phyloP scores from a whole-genome alignment of 495 filamentous ascomycete genomes.

The Xylaria curta region DNA sequence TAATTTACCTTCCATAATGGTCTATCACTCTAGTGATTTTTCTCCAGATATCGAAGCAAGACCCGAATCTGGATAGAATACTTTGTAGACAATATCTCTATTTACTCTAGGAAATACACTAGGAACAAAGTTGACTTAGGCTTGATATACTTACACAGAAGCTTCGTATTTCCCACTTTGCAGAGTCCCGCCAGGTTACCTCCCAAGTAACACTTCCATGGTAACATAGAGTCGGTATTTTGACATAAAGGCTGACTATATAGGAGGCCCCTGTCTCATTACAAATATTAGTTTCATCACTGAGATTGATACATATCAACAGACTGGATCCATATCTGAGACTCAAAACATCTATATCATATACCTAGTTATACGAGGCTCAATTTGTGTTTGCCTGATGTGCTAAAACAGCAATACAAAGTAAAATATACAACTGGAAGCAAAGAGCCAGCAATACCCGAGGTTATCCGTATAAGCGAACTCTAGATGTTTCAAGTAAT shows the following conservation, averaged over 20 bases:
- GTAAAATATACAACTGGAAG: too few species aligned
- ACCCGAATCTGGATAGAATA: too few species aligned
- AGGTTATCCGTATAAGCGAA: too few species aligned
- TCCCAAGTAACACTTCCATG: not conserved
- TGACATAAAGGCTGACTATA: not conserved
- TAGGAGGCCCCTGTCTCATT: not conserved
- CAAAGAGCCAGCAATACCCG: too few species aligned
- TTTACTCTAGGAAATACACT: not conserved
- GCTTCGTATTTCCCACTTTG: not conserved
- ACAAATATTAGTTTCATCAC: not conserved
- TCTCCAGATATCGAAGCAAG: not conserved
- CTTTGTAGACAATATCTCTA: not conserved
- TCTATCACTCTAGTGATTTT: not conserved
- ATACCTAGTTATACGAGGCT: too few species aligned
- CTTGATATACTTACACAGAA: not conserved
- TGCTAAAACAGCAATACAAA: too few species aligned
- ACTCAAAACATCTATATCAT: too few species aligned
- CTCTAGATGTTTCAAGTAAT: too few species aligned
- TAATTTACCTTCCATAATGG: not conserved
- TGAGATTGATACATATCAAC: not conserved
- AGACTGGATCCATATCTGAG: too few species aligned
- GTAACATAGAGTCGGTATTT: not conserved
- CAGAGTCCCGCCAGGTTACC: not conserved
- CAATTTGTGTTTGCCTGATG: too few species aligned
- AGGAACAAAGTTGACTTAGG: not conserved